Base-by-base conservation (phyloP, 768 basidiomycete species). In the Candolleomyces aberdarensis region DNA sequence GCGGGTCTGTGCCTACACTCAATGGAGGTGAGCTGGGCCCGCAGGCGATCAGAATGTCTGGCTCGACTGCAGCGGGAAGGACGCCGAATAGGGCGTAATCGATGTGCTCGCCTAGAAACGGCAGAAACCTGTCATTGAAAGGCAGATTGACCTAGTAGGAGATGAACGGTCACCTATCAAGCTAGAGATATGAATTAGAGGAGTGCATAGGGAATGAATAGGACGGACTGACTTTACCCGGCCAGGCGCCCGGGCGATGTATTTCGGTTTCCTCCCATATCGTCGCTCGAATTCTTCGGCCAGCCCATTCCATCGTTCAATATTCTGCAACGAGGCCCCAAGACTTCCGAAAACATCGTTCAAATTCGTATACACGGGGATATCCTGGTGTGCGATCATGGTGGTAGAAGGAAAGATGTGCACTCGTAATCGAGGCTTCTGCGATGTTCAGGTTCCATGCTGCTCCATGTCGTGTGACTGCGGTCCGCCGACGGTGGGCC, bases 11-110 rank as follows among this genome's bases (percentile, higher is more conserved):
- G 26, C 26, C 26, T 26, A 26, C 26, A 26, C 26, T 26, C 26
- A 26, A 26, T 26, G 26, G 26, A 26, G 26, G 15, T 22, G 49
- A 29, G 49, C 20, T 51, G n/a, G 80, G 80, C 36, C 81, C 85
- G 72, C 83, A 87, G 0, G 92, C 92, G 58, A 94, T 88, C 56
- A 94, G 78, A 65, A 94, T 87, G 70, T 94, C 94, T 56, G 84
- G 84, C 64, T 93, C 92, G 43, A 94, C 82, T 0, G 92, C 93
- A n/a, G 88, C 82, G 15, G 92, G 94, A 40, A 94, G 80, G 8
- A 91, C 91, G 3, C 92, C 92, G 65, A 93, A 92, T 29, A 92
- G 76, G 0, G 87, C 84, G 65, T 93, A 93, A 72, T 93, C 91
- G 70, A 93, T 89, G 69, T 93, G 89, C 74, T 92, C 91, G 36